Evolutionary conservation across 202 grass and related monocot genomes (phyloP), one percentile per base, ranked within the genome.

Genomic region (Thinopyrum obtusiflorum): DNA sequence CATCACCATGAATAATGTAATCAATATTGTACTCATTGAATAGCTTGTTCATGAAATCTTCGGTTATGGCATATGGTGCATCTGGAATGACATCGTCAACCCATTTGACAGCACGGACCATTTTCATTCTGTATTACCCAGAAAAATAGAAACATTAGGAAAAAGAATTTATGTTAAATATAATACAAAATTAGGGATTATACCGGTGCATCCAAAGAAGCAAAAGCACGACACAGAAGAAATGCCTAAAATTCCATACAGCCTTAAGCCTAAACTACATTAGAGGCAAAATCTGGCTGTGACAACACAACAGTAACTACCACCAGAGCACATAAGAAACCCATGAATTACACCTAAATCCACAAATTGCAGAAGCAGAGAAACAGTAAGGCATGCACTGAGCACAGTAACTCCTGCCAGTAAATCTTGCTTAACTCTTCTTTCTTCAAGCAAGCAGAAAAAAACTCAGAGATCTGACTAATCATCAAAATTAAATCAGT

Each of bases 1-100:
- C 96, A 11, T 95, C 96, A 26, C 96, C 96, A 88, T 98, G 96
- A 85, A 98, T 98, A 76, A 98, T 98, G 75, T 98, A 98, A 86
- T 98, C 96, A 65, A 98, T 98, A 82, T 91, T 90, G 77, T 98
- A 98, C 20, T 95, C 91, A 63, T 86, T 92, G 77, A 98, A 98
- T 55, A 98, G 79, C 84, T 95, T 95, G 67, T 98, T 87, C 91
- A 95, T 98, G 82, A 98, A 98, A 42, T 98, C 91, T 91, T 98
- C 91, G 12, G 93, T 98, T 81, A 98, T 98, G 83, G 96, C 91
- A 87, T 98, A 98, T 74, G 96, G 93, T 24, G 96, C 96, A 91
- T 95, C 91, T 53, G 88, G 93, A 90, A 98, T 98, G 76, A 98
- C 73, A 82, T 98, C 93, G 44, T 98, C 91, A 9, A 98, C 96